phyloP scores from a whole-genome alignment of 306 rosid species.

The Citrullus amarus region DNA sequence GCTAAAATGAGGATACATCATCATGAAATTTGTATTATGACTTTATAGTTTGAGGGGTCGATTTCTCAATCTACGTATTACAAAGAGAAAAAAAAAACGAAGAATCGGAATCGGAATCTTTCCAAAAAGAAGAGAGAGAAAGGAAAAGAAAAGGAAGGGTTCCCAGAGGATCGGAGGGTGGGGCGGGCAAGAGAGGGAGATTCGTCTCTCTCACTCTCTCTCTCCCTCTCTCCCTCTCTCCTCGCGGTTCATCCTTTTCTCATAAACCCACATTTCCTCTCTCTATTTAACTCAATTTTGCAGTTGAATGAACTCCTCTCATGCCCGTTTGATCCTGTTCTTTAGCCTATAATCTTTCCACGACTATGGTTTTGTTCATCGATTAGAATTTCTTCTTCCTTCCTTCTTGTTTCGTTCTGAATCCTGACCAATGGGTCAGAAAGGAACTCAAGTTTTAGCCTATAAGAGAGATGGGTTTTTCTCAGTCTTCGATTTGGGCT shows the following conservation, averaged over 20 bases:
- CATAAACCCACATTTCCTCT: neutral
- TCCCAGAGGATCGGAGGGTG: neutral
- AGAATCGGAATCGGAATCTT: neutral
- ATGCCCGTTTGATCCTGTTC: neutral
- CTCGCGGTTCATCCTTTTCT: too few relatives aligned
- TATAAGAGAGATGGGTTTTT: slow-evolving; percentile 9
- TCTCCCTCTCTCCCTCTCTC: neutral
- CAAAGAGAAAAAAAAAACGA: too few relatives aligned
- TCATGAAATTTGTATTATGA: too few relatives aligned
- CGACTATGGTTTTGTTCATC: neutral
- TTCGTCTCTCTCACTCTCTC: neutral
- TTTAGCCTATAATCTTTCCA: neutral
- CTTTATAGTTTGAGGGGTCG: too few relatives aligned
- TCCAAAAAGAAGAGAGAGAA: neutral
- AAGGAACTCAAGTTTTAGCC: neutral
- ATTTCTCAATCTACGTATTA: too few relatives aligned
- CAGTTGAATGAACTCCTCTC: neutral
- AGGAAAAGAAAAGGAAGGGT: neutral
- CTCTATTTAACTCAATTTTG: neutral
- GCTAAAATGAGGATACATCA: too few relatives aligned
- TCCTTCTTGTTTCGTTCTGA: neutral
- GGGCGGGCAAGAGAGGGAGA: neutral
- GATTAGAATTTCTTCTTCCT: neutral
- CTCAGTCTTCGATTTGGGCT: slow-evolving; percentile 4
- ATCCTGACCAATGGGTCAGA: neutral